Conservation (phyloP, 192 early-diverging fungal genomes). For the Phlyctochytrium planicorne region DNA sequence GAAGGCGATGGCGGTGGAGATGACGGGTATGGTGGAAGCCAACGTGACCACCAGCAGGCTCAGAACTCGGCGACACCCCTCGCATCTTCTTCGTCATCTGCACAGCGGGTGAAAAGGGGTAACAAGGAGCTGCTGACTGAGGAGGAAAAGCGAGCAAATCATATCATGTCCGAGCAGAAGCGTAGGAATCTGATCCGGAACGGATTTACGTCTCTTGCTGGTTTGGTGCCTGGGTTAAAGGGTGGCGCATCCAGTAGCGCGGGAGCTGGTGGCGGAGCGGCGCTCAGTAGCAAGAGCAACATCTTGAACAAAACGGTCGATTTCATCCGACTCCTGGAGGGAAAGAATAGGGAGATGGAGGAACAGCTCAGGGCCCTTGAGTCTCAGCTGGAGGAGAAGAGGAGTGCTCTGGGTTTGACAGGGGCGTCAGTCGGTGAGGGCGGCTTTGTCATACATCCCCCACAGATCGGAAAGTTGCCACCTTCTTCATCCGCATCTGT, state of each 20-base stretch:
- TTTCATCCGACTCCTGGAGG: constrained; percentile 60
- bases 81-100: too few species aligned
- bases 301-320: constrained; percentile 69
- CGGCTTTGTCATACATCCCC: too few species aligned
- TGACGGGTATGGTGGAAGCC: too few species aligned
- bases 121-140: constrained; percentile 65
- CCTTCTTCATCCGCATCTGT: too few species aligned
- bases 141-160: constrained; percentile 72
- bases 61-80: too few species aligned
- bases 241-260: background rate
- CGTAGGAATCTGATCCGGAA: constrained; percentile 63
- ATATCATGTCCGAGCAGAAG: constrained; percentile 75
- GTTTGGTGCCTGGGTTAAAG: constrained; percentile 36
- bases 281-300: constrained; percentile 62
- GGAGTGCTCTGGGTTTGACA: background rate
- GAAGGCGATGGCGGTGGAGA: too few species aligned
- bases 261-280: constrained; percentile 1
- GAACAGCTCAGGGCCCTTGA: constrained; percentile 29
- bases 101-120: too few species aligned
- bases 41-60: too few species aligned
- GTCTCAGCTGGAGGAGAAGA: constrained; percentile 1
- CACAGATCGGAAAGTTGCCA: too few species aligned
- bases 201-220: constrained; percentile 31
- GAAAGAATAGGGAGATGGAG: constrained; percentile 50
- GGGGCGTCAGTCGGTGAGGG: constrained; percentile 6